Evolutionary conservation across 306 rosid species (phyloP).

Genomic region (Spatholobus suberectus): DNA sequence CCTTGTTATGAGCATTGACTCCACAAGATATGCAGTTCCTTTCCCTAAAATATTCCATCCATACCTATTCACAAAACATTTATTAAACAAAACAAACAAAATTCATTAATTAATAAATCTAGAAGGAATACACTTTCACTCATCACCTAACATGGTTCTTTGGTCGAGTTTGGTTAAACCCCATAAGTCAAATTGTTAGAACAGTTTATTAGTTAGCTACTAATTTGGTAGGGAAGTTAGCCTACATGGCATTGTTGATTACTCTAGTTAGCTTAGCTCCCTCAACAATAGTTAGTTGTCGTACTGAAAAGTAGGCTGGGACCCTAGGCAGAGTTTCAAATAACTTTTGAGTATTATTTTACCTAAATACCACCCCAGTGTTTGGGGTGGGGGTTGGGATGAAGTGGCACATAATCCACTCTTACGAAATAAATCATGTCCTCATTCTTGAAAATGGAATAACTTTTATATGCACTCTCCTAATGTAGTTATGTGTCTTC

Average conservation of each 20-base stretch:
- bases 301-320: neutral
- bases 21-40: slow-evolving; percentile 61
- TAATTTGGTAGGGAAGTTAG: neutral
- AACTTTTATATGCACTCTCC: no score
- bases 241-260: neutral
- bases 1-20: slow-evolving; percentile 89
- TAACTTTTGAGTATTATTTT: neutral
- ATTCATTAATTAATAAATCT: slow-evolving; percentile 1
- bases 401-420: no score
- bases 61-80: slow-evolving; percentile 55
- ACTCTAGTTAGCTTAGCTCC: slow-evolving; percentile 16
- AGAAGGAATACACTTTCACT: slow-evolving; percentile 18
- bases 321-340: neutral
- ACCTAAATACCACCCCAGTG: no score
- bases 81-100: neutral
- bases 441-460: no score
- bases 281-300: neutral
- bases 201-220: neutral
- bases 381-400: no score
- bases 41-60: slow-evolving; percentile 66
- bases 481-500: no score
- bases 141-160: neutral
- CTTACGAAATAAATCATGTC: no score
- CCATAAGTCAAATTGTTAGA: neutral
- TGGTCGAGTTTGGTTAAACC: slow-evolving; percentile 14